Evolutionary conservation across 2,329 filamentous ascomycete genomes (phyloP), one percentile per base, ranked within the genome.

Genomic region (Cordyceps farinosa): DNA sequence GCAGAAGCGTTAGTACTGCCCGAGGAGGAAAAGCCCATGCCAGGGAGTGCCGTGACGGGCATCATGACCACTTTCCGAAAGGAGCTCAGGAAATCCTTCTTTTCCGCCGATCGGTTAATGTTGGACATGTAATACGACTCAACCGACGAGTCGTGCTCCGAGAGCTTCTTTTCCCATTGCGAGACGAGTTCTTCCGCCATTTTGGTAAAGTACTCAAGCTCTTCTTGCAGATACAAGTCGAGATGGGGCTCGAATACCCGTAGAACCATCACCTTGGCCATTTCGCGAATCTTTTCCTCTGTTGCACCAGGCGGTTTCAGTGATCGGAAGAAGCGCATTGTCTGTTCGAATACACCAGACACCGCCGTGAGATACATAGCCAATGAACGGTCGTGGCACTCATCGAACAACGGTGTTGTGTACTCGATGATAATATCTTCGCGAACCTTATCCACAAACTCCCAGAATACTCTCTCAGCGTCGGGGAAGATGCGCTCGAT

Each of bases 31-130:
- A 80, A 85, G 9, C 80, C 79, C 56, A 85, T 78, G 53, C 84
- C 88, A 1, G 92, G 91, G 4, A 98, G 80, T 9, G 92, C 94
- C 59, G 91, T 96, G 55, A 99, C 94, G 2, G 95, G 95, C 88
- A 97, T 96, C 93, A 99, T 97, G 67, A 99, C 91, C 9, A 99
- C 95, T 75, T 98, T 98, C 73, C 92, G 97, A 81, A 99, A 99
- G 0, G 93, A 97, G 52, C 89, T 95, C 65, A 99, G 74, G 70
- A 99, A 99, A 73, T 99, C 95, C 68, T 92, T 91, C 78, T 99
- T 99, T 67, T 96, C 95, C 1, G 92, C 95, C 73, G 96, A 92
- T 32, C 95, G 86, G 72, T 94, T 97, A 71, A 98, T 87, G 73
- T 92, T 97, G 30, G 90, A 90, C 94, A 98, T 97, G 78, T 92